Percentiles rank a stretch among this genome's conserved stretches.
Evolutionary conservation across 2,329 filamentous ascomycete species (phyloP).

Genomic region (Pestalotiopsis sp.): DNA sequence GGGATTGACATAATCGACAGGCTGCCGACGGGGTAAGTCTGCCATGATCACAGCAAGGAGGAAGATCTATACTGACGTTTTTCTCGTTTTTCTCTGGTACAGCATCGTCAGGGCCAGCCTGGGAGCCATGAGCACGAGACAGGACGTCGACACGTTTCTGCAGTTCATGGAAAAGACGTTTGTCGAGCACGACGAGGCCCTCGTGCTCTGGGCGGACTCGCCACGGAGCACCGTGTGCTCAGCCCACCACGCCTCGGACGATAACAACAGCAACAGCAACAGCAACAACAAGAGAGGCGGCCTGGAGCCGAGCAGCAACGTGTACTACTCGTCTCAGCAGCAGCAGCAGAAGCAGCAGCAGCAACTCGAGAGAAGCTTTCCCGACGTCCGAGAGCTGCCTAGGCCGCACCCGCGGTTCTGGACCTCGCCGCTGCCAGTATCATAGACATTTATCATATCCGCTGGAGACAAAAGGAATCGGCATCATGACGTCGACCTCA

Average conservation of each 20-base stretch:
- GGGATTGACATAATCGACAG: conserved; percentile 56
- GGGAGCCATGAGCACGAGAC: conserved; percentile 62
- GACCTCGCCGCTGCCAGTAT: neutral
- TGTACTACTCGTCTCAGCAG: neutral
- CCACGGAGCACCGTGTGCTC: conserved; percentile 6
- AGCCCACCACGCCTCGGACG: neutral
- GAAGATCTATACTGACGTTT: neutral
- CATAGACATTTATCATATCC: neutral
- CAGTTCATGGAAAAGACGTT: conserved; percentile 47
- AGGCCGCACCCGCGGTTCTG: conserved; percentile 7
- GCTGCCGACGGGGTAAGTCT: conserved; percentile 53
- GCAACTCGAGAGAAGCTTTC: neutral
- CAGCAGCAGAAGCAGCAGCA: neutral
- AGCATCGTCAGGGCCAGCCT: conserved; percentile 64
- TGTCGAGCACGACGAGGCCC: conserved; percentile 22
- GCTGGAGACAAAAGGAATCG: neutral
- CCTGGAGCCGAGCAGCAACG: too few species aligned
- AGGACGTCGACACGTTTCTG: conserved; percentile 55
- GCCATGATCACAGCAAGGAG: conserved; percentile 4
- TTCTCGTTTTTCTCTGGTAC: neutral
- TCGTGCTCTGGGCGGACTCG: neutral
- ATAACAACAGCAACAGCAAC: neutral
- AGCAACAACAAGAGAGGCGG: neutral
- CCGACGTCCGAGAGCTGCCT: conserved; percentile 18
- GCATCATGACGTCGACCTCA: neutral